These are phyloP conservation scores for Mycena olivaceomarginata DNA, from an alignment of 768 basidiomycete species.

Conservation along the genomic window DNA sequence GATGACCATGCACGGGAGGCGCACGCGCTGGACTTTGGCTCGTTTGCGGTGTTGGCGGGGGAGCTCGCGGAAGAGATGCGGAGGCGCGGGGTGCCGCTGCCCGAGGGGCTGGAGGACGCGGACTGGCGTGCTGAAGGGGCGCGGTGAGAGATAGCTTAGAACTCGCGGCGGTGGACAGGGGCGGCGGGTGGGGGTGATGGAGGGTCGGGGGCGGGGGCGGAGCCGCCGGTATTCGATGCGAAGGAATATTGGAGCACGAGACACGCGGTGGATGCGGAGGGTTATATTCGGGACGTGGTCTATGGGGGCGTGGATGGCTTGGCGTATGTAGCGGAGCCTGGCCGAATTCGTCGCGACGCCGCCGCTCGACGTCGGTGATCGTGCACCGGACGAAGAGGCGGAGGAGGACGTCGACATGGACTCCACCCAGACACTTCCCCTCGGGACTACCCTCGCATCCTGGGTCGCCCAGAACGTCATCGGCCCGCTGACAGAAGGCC, in stretches of 20 bases:
- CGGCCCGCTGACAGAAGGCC: slow-evolving; percentile 68
- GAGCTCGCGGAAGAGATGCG: slow-evolving; percentile 67
- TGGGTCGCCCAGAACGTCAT: slow-evolving; percentile 68
- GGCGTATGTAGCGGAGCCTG: slow-evolving; percentile 85
- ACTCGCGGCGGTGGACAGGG: slow-evolving; percentile 40
- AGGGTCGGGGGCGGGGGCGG: not conserved
- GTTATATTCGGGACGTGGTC: slow-evolving; percentile 83
- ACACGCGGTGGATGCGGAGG: slow-evolving; percentile 74
- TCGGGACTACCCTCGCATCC: slow-evolving; percentile 61
- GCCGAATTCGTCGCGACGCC: slow-evolving; percentile 78
- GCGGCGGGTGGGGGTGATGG: slow-evolving; percentile 37
- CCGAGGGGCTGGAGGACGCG: slow-evolving; percentile 40
- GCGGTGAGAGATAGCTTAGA: slow-evolving; percentile 31
- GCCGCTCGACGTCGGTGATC: slow-evolving; percentile 31
- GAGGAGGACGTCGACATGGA: slow-evolving; percentile 21
- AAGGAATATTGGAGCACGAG: slow-evolving; percentile 69
- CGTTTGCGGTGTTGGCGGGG: slow-evolving; percentile 73
- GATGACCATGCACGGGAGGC: slow-evolving; percentile 73
- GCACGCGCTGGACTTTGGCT: slow-evolving; percentile 76
- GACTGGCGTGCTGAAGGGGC: slow-evolving; percentile 21
- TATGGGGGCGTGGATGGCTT: slow-evolving; percentile 87
- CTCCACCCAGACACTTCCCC: slow-evolving; percentile 42
- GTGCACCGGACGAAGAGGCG: slow-evolving; percentile 31
- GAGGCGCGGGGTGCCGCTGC: slow-evolving; percentile 49
- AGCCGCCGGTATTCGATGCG: not conserved